Evolutionary conservation across 2,329 filamentous ascomycete genomes (phyloP).

Genomic region (Sporothrix brunneoviolacea): DNA sequence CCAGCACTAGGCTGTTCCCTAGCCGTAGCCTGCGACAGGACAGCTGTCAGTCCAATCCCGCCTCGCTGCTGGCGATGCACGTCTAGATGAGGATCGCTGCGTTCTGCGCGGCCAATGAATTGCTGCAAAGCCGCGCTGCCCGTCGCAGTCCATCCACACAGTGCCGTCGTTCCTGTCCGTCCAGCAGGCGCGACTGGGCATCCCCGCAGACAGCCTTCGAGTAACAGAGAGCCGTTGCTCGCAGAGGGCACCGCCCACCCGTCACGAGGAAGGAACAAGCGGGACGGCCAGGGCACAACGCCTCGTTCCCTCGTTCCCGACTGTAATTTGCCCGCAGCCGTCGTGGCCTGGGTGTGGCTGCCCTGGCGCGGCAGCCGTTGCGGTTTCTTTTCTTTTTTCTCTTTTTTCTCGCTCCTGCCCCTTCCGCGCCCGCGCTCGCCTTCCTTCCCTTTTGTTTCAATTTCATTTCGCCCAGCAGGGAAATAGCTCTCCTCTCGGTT

Average conservation of each 20-base stretch:
- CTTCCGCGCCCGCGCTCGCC: not conserved
- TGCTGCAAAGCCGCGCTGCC: too few species aligned
- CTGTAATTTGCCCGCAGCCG: not conserved
- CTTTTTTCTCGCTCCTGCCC: not conserved
- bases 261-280: not conserved
- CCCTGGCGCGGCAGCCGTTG: too few species aligned
- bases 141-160: not conserved
- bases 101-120: too few species aligned
- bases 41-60: too few species aligned
- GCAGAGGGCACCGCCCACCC: not conserved
- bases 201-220: not conserved
- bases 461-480: not conserved
- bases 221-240: too few species aligned
- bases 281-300: too few species aligned
- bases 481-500: not conserved
- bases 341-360: too few species aligned
- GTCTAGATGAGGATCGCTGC: constrained; percentile 6
- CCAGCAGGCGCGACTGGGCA: not conserved
- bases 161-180: not conserved
- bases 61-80: not conserved
- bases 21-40: too few species aligned
- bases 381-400: too few species aligned
- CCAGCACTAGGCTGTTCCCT: too few species aligned
- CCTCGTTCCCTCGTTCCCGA: not conserved
- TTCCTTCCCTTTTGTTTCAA: not conserved